Base-by-base conservation (phyloP, 495 filamentous ascomycete species). In the Aspergillus cavernicola region DNA sequence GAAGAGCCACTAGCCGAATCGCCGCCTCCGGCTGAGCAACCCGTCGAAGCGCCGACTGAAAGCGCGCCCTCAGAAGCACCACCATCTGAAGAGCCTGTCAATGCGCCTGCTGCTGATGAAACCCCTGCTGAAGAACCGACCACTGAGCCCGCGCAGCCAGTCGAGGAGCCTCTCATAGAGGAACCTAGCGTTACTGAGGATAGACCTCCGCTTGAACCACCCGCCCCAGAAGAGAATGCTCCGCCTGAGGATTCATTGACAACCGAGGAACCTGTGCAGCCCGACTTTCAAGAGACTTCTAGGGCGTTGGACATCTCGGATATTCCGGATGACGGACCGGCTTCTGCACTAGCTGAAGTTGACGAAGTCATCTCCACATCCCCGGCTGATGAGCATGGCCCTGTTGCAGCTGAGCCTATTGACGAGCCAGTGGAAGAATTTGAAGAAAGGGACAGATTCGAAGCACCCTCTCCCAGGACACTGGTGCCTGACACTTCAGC, bases 121-220 rank as follows among this genome's bases (percentile, higher is more conserved):
- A 33, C 45, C 16, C 52, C 35, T 46, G 15, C 39, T 2, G 56
- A 58, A 45, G 43, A 48, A 31, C 22, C 45, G 32, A 6, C 29
- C 26, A 13, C 49, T 12, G 40, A 51, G 23, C 46, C 46, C 1
- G 51, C 40, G 24, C 39, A 16, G 18, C 19, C 47, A 19, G 18
- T 35, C 1, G 57, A 57, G 41, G 62, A 64, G 22, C 31, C 43
- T 24, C 35, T 53, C 22, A 32, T 43, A 13, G 66, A 60, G 6
- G 59, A 57, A 23, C 46, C 55, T 50, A n/a, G n/a, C 5, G 35
- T 16, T 38, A 8, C 35, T 38, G 35, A 38, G 15, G 24, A 28
- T 4, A 4, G 4, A 4, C 13, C n/a, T n/a, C 13, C 35, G n/a
- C 13, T n/a, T 38, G 35, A 16, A 18, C 13, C n/a, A n/a, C n/a